Percentiles rank a stretch among this genome's conserved stretches.
Evolutionary conservation across 352 stramenopile species (phyloP).

Genomic region (Phytopythium helicoides): DNA sequence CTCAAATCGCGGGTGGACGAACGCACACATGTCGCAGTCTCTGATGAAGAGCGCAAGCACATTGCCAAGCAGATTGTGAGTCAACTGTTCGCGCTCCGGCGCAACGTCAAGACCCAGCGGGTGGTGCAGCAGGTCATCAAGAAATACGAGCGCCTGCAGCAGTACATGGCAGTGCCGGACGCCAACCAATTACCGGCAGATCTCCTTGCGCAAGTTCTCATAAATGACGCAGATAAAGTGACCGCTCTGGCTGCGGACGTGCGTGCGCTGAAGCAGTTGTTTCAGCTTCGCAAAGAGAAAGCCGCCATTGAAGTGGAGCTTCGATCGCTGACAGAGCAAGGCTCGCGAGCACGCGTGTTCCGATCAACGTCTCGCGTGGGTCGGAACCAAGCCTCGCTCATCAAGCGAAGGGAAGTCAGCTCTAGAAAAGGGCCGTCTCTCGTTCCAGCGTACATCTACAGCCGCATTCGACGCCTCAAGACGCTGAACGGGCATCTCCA

Average conservation of each 20-base stretch:
- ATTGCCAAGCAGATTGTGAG: constrained; percentile 59
- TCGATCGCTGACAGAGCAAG: constrained; percentile 29
- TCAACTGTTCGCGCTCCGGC: constrained; percentile 36
- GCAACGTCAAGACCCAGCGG: constrained; percentile 42
- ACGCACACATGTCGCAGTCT: constrained; percentile 25
- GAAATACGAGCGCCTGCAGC: constrained; percentile 65
- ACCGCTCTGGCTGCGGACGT: constrained; percentile 65
- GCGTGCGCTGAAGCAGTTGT: constrained; percentile 67
- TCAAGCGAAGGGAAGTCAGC: constrained; percentile 53
- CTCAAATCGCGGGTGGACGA: constrained; percentile 42
- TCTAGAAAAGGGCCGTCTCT: constrained; percentile 26
- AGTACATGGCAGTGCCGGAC: constrained; percentile 45
- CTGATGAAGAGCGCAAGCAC: constrained; percentile 32
- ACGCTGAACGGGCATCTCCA: constrained; percentile 92
- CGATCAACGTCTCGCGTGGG: constrained; percentile 42
- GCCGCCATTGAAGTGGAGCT: constrained; percentile 27
- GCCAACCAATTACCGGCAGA: constrained; percentile 54
- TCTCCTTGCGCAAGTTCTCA: constrained; percentile 38
- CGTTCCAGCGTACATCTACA: constrained; percentile 69
- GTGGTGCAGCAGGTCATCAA: constrained; percentile 66
- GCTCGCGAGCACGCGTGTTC: constrained; percentile 42
- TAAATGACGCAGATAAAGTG: constrained; percentile 27
- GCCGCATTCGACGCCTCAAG: constrained; percentile 73
- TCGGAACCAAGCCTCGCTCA: constrained; percentile 51
- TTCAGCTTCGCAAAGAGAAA: constrained; percentile 59